Evolutionary conservation across 768 basidiomycete species (phyloP).

Genomic region (Naganishia vaughanmartiniae): DNA sequence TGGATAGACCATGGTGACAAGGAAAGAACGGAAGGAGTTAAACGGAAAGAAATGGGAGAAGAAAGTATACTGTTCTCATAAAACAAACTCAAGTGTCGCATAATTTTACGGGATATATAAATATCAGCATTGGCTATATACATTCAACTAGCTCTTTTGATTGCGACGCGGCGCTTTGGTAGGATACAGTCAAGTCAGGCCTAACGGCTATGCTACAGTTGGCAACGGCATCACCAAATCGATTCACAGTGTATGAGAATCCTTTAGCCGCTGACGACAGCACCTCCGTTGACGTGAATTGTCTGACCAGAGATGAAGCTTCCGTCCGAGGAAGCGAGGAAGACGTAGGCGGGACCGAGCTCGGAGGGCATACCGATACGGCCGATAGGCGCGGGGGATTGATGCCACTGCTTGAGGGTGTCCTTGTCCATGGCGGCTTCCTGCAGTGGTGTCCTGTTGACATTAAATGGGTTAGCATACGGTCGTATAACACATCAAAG

Average conservation of each 20-base stretch:
- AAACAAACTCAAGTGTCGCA: not conserved
- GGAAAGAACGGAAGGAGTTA: not conserved
- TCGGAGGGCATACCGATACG: slow-evolving; percentile 60
- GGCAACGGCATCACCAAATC: not conserved
- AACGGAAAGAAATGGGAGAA: not conserved
- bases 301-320: slow-evolving; percentile 50
- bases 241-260: slow-evolving; percentile 10
- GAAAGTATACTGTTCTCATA: not conserved
- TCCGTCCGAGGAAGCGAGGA: slow-evolving; percentile 55
- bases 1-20: not conserved
- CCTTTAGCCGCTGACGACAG: slow-evolving; percentile 34
- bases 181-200: not conserved
- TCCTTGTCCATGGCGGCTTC: slow-evolving; percentile 49
- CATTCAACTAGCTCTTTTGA: not conserved
- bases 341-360: slow-evolving; percentile 59
- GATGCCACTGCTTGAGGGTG: slow-evolving; percentile 35
- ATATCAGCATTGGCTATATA: not conserved
- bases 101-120: not conserved
- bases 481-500: slow-evolving; percentile 23
- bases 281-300: slow-evolving; percentile 52
- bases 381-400: slow-evolving; percentile 52
- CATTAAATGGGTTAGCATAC: slow-evolving; percentile 5
- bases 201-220: not conserved
- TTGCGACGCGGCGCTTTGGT: no score
- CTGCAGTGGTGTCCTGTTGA: slow-evolving; percentile 42